These are phyloP conservation scores for Emergomyces orientalis DNA, from an alignment of 2,329 filamentous ascomycete genomes.

Conservation along the genomic window DNA sequence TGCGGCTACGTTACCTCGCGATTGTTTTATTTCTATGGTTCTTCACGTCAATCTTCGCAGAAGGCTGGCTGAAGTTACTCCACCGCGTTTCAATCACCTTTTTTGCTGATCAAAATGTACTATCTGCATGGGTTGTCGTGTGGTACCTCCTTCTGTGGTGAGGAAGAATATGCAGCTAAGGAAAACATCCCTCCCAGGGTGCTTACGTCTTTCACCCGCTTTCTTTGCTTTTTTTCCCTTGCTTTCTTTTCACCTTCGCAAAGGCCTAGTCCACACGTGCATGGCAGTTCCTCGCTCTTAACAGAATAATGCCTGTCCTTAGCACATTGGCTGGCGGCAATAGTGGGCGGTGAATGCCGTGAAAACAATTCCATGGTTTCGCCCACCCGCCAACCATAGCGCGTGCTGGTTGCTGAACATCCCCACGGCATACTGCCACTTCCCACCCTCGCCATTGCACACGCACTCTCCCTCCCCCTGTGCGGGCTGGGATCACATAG, in stretches of 20 bases:
- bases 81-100: neutral
- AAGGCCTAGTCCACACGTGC: constrained; percentile 2
- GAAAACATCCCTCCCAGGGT: neutral
- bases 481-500: neutral
- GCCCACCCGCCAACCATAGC: neutral
- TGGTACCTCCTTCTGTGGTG: neutral
- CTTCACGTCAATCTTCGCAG: neutral
- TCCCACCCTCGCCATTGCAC: neutral
- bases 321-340: constrained; percentile 5
- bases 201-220: neutral
- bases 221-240: neutral
- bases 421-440: neutral
- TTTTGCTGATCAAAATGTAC: neutral
- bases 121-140: neutral
- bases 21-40: neutral
- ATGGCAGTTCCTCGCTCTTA: neutral
- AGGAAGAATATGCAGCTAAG: neutral
- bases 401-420: neutral
- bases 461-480: neutral
- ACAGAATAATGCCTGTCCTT: neutral
- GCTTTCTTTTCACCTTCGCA: neutral
- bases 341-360: constrained; percentile 2
- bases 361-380: neutral
- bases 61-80: neutral
- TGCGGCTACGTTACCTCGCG: neutral